Conservation (phyloP, 106 monocot species). For the Platanthera guangdongensis region DNA sequence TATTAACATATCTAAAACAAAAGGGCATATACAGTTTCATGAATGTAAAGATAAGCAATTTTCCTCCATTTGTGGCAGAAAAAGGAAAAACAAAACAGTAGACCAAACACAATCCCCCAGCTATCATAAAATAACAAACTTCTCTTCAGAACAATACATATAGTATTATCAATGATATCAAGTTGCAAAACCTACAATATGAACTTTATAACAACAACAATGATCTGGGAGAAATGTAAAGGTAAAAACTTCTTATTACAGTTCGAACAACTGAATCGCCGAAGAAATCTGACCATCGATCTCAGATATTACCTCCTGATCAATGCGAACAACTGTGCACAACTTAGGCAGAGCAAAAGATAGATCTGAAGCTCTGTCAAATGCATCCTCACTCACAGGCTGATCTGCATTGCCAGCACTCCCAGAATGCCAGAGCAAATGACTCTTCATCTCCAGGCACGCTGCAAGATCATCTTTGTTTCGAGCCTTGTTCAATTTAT, state of each 20-base stretch:
- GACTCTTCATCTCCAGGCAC: constrained; percentile 31
- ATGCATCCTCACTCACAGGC: not conserved
- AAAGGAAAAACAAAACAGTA: no score
- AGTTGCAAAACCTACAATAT: no score
- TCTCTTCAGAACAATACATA: no score
- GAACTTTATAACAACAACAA: not conserved
- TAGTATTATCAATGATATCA: no score
- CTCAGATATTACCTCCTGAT: constrained; percentile 19
- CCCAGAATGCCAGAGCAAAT: constrained; percentile 15
- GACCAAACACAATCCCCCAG: no score
- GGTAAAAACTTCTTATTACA: constrained; percentile 14
- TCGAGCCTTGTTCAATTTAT: constrained; percentile 41
- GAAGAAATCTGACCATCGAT: constrained; percentile 26
- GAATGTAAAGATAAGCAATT: no score
- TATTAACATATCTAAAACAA: no score
- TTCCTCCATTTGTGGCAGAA: no score
- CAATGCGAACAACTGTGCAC: constrained; percentile 17
- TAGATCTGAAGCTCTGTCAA: not conserved
- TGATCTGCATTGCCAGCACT: constrained; percentile 8
- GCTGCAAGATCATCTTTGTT: constrained; percentile 44
- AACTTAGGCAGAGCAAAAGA: constrained; percentile 19
- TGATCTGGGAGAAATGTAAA: not conserved
- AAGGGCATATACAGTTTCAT: no score
- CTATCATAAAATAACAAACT: no score
- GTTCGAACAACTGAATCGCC: constrained; percentile 16